Base-by-base conservation (phyloP, 768 basidiomycete species). In the Rhodocollybia butyracea region DNA sequence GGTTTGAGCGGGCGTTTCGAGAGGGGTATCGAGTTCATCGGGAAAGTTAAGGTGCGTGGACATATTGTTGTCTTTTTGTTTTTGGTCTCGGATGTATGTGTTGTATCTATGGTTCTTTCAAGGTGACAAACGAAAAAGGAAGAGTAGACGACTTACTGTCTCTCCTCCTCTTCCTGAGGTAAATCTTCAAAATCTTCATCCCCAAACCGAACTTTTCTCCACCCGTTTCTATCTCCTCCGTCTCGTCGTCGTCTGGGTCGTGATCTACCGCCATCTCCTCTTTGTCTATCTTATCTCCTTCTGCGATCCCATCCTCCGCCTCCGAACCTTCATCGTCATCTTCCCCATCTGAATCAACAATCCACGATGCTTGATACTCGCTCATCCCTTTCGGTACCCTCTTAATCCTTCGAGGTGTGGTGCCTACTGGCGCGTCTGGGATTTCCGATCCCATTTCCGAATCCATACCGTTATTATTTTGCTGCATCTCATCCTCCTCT, bases 321-420 rank as follows among this genome's bases (percentile, higher is more conserved):
- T 81, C 73, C 22, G 77, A 76, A 19, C 4, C 65, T 19, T 46
- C n/a, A 4, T 76, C 80, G 7, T 75, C 77, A 5, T 79, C 77
- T 5, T 67, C 71, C 3, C 74, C 82, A 0, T 73, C 79, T 3
- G 91, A 90, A 55, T 97, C 94, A 22, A 93, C 71, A 57, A 98
- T 93, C 96, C 96, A 98, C 2, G 95, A 84, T 1, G 96, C 95
- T 67, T 98, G 96, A 66, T 98, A 98, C 63, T 92, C 88, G 70
- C 92, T 96, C 76, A 91, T 97, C 2, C 95, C 95, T 70, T 95
- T 96, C 2, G 95, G 96, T 43, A 97, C 82, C 46, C 84, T 82
- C 67, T 83, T 87, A n/a, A 94, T 83, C 27, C 74, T 66, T 69
- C 84, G 91, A 1, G 91, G 91, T 6, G 91, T 94, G 0, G 90